Conservation (phyloP, 371 early-diverging fungal genomes). For the Mortierella sp. region DNA sequence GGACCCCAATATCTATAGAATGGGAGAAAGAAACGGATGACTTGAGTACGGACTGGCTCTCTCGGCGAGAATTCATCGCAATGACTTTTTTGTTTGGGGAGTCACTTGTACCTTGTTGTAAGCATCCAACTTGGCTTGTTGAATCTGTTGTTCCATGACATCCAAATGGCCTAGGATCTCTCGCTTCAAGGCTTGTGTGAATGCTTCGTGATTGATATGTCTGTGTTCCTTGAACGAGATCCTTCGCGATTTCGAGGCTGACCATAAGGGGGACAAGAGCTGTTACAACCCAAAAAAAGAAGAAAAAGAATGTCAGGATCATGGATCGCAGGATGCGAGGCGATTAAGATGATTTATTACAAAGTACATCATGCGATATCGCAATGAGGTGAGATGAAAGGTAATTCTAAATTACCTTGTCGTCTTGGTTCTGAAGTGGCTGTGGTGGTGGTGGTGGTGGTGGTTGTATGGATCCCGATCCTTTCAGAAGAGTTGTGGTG, state of each 20-base stretch:
- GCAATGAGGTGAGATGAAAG: not conserved
- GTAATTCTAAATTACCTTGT: conserved; percentile 47
- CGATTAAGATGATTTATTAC: not conserved
- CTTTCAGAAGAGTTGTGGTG: not conserved
- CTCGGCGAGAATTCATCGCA: not conserved
- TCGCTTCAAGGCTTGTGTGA: not conserved
- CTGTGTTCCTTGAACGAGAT: conserved; percentile 14
- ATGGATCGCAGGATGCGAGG: not conserved
- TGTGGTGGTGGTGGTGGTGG: too few relatives aligned
- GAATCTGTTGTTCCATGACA: conserved; percentile 24
- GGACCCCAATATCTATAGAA: conserved; percentile 29
- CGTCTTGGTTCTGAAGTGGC: too few relatives aligned
- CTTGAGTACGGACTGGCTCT: not conserved
- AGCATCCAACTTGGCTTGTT: conserved; percentile 30
- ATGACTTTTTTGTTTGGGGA: too few relatives aligned
- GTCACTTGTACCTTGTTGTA: conserved; percentile 21
- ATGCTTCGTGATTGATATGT: not conserved
- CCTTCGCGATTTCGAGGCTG: conserved; percentile 15
- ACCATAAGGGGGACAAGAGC: conserved; percentile 42
- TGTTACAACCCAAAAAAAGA: not conserved
- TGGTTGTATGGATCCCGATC: not conserved
- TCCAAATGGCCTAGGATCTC: conserved; percentile 30
- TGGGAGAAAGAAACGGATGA: not conserved
- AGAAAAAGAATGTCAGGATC: not conserved
- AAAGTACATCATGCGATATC: not conserved